Percentiles rank a stretch among this genome's conserved stretches.
phyloP scores from a whole-genome alignment of 2,329 filamentous ascomycete genomes.

The Pseudopithomyces maydicus region DNA sequence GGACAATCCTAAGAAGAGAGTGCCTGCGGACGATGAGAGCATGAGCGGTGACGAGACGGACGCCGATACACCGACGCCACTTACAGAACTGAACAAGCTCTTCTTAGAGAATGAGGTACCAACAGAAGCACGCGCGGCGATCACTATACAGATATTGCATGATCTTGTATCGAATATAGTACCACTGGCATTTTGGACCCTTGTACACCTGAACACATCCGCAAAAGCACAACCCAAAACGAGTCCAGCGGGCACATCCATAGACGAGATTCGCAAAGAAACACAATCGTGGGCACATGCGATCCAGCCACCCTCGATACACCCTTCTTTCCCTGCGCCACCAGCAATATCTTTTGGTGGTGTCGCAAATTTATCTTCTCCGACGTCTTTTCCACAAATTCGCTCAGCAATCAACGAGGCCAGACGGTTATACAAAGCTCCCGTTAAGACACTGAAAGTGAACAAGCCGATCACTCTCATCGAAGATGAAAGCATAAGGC shows the following conservation, averaged over 20 bases:
- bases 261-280: conserved; percentile 33
- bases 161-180: conserved; percentile 33
- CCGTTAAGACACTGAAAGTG: conserved; percentile 24
- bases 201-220: conserved; percentile 33
- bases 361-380: conserved; percentile 10
- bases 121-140: conserved; percentile 32
- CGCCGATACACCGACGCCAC: conserved; percentile 38
- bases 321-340: conserved; percentile 42
- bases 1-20: conserved; percentile 31
- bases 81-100: conserved; percentile 36
- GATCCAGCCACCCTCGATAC: conserved; percentile 41
- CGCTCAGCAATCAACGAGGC: conserved; percentile 39
- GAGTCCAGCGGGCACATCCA: conserved; percentile 14
- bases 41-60: conserved; percentile 40
- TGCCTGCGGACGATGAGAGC: conserved; percentile 38
- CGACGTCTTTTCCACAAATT: conserved; percentile 29
- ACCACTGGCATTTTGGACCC: conserved; percentile 40
- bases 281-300: conserved; percentile 37
- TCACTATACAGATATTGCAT: conserved; percentile 36
- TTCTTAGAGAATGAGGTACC: conserved; percentile 36
- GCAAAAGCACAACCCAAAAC: conserved; percentile 15
- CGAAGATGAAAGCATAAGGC: conserved; percentile 20
- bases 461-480: conserved; percentile 27
- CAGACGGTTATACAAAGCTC: conserved; percentile 35
- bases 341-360: conserved; percentile 35